A percentile compares a stretch with the other conserved stretches of the same genome.
Evolutionary conservation across 306 rosid species (phyloP).

Genomic region (Lagenaria siceraria): DNA sequence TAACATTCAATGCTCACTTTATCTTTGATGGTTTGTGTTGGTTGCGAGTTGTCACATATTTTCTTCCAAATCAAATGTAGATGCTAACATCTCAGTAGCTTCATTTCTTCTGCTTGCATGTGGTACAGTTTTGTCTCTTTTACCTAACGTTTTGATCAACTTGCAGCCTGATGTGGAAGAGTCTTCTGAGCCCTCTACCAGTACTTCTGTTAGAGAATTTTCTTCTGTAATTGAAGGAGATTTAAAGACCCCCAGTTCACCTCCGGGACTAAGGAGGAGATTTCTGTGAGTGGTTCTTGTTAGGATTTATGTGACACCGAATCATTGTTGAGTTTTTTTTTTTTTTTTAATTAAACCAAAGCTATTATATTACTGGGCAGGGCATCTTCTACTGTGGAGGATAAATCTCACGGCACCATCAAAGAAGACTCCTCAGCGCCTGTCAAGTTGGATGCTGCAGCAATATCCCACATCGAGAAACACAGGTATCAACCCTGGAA

Average conservation of each 20-base stretch:
- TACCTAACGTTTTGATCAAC: constrained; percentile 11
- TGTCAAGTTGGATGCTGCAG: constrained; percentile 66
- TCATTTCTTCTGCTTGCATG: neutral
- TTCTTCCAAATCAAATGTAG: neutral
- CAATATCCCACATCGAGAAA: constrained; percentile 61
- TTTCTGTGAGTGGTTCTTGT: constrained; percentile 34
- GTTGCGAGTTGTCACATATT: neutral
- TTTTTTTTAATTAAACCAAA: neutral
- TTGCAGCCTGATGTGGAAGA: constrained; percentile 34
- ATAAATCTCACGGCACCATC: constrained; percentile 31
- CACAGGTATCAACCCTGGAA: constrained; percentile 37
- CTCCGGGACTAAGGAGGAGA: constrained; percentile 75
- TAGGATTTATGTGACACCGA: neutral
- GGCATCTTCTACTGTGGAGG: constrained; percentile 35
- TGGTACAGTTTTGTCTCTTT: neutral
- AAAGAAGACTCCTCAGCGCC: constrained; percentile 34
- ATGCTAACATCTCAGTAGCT: neutral
- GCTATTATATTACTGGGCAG: constrained; percentile 26
- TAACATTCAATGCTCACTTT: neutral
- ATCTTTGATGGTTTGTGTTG: neutral
- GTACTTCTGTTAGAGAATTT: constrained; percentile 24
- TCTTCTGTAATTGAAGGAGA: constrained; percentile 32
- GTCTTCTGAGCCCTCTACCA: constrained; percentile 29
- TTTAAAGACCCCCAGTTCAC: constrained; percentile 20
- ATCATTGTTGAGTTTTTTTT: neutral